A percentile compares a stretch with the other conserved stretches of the same genome.
Conservation (phyloP, 257 asterid species). For the Asclepias syriaca region DNA sequence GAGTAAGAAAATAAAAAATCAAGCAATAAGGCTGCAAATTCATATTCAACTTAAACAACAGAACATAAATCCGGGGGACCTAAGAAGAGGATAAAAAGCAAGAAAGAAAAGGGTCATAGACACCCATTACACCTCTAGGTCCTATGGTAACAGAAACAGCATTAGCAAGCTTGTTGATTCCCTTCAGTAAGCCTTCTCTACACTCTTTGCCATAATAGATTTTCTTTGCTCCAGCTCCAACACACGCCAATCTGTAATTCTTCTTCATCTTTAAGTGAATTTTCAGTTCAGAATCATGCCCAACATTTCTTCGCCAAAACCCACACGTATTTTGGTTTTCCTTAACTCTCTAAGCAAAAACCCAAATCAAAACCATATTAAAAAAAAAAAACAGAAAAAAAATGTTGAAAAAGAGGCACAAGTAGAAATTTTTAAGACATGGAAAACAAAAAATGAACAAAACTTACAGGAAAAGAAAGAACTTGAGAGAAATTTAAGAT, state of each 20-base stretch:
- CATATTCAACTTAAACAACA: background rate
- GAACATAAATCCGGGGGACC: background rate
- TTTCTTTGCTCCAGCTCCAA: slow-evolving; percentile 82
- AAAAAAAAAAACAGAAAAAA: background rate
- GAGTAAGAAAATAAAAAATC: background rate
- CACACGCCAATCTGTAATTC: slow-evolving; percentile 32
- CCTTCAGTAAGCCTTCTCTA: slow-evolving; percentile 69
- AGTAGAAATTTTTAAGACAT: slow-evolving; percentile 2
- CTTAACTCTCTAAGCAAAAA: slow-evolving; percentile 31
- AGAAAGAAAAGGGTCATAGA: background rate
- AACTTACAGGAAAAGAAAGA: slow-evolving; percentile 38
- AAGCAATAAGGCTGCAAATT: background rate
- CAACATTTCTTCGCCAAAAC: slow-evolving; percentile 31
- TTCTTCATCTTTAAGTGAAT: slow-evolving; percentile 1
- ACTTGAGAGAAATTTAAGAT: slow-evolving; percentile 22
- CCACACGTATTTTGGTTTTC: slow-evolving; percentile 31
- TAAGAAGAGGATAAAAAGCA: background rate
- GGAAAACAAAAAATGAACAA: background rate
- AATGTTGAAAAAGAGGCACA: background rate
- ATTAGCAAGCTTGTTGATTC: slow-evolving; percentile 92
- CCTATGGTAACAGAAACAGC: slow-evolving; percentile 94
- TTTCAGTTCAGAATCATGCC: background rate
- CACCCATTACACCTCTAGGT: slow-evolving; percentile 56
- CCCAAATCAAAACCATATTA: slow-evolving; percentile 2
- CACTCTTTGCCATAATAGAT: slow-evolving; percentile 65